Base-by-base conservation (phyloP, 2,329 filamentous ascomycete species). In the Scopulariopsis brevicaulis region DNA sequence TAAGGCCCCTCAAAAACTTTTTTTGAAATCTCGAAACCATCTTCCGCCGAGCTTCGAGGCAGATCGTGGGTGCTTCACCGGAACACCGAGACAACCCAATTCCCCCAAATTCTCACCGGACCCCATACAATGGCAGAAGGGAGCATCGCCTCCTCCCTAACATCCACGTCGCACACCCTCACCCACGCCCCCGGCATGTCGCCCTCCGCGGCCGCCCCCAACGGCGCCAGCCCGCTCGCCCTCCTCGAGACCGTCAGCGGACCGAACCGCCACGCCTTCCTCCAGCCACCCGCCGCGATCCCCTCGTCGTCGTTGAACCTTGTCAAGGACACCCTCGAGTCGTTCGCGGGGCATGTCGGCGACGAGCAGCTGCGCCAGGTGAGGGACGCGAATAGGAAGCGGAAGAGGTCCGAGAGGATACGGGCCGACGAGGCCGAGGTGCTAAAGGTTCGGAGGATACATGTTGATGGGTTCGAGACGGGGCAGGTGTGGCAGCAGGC, bases 401-500 rank as follows among this genome's bases (percentile, higher is more conserved):
- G 89, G 62, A 96, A 94, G 77, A 79, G 89, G 63, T 78, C 77
- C 10, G 71, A 71, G 35, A 70, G 71, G 37, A 34, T 57, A 57
- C 37, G 40, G 2, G 24, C 48, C 4, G 55, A 57, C 34, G 55
- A 57, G 28, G 65, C 72, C 54, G 72, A 81, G 62, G 74, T 87
- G 1, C 68, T 96, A 62, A 90, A 90, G 65, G 76, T 96, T 65
- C 86, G 88, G 65, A 91, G 89, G 70, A 76, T 99, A 18, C 89
- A 96, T 68, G 77, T 90, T 7, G 84, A 96, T 59, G 94, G 93
- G 0, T 96, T 97, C 64, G 89, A 88, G 65, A 86, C 89, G 12
- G 83, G 86, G 22, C 93, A 97, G 71, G 85, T 99, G 51, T 99
- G 93, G 89, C 90, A 96, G 71, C 94, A 99, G 74, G 88, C 90